phyloP scores from a whole-genome alignment of 306 rosid genomes.

The Quercus dentata region DNA sequence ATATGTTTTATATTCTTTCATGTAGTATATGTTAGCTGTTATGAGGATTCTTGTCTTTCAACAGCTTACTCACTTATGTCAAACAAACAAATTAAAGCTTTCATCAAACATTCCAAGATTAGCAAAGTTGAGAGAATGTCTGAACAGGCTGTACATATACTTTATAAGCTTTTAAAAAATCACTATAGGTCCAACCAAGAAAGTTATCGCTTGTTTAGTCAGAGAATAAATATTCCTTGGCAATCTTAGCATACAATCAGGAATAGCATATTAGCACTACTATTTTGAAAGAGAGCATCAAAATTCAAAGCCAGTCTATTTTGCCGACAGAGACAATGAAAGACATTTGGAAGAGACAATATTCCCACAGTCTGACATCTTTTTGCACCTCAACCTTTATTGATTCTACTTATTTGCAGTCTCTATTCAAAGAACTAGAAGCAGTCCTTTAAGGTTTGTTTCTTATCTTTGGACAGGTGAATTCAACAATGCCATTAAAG shows the following conservation, averaged over 20 bases:
- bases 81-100: constrained; percentile 2
- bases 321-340: neutral
- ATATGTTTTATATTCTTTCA: neutral
- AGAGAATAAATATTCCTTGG: neutral
- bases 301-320: neutral
- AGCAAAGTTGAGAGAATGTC: neutral
- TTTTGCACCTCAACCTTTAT: neutral
- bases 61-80: neutral
- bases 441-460: neutral
- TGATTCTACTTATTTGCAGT: neutral
- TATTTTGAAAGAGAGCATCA: neutral
- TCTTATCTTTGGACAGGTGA: constrained; percentile 38
- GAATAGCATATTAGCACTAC: neutral
- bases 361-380: neutral
- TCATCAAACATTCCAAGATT: neutral
- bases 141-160: neutral
- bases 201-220: neutral
- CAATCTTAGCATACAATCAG: neutral
- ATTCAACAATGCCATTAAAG: constrained; percentile 43
- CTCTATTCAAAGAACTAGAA: constrained; percentile 5
- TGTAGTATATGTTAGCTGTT: neutral
- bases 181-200: constrained; percentile 8
- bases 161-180: neutral
- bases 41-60: neutral
- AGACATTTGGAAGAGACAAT: neutral